Percentiles rank a stretch among this genome's conserved stretches.
phyloP scores from a whole-genome alignment of 208 protist species.

The Acanthamoeba healyi region DNA sequence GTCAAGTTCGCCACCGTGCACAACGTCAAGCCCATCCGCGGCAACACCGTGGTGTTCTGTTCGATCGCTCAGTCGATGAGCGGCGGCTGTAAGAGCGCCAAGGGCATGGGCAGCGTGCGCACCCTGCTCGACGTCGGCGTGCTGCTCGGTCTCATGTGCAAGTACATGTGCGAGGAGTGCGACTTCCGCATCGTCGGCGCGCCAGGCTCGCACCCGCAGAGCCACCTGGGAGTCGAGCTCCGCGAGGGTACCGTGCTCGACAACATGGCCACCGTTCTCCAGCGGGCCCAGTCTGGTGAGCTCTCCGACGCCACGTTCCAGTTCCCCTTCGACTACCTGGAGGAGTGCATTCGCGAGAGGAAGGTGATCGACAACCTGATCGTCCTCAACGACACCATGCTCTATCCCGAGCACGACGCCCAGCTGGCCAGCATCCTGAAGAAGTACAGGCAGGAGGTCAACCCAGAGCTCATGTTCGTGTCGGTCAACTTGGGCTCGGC shows the following conservation, averaged over 20 bases:
- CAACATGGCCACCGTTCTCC: slow-evolving; percentile 77
- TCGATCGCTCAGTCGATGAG: slow-evolving; percentile 85
- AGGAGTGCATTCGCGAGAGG: not conserved
- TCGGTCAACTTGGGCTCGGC: slow-evolving; percentile 86
- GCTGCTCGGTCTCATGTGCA: slow-evolving; percentile 93
- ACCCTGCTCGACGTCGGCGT: slow-evolving; percentile 90
- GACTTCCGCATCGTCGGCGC: slow-evolving; percentile 80
- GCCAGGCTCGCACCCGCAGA: not conserved
- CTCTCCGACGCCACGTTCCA: slow-evolving; percentile 3
- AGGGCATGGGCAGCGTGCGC: slow-evolving; percentile 50
- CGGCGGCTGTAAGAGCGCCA: slow-evolving; percentile 48
- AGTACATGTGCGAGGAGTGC: slow-evolving; percentile 93
- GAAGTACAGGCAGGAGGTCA: slow-evolving; percentile 93
- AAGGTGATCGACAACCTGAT: slow-evolving; percentile 79
- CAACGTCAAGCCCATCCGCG: slow-evolving; percentile 95
- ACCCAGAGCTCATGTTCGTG: slow-evolving; percentile 94
- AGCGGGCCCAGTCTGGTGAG: not conserved
- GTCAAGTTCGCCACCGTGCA: slow-evolving; percentile 91
- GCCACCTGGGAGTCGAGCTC: slow-evolving; percentile 66
- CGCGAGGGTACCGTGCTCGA: slow-evolving; percentile 76
- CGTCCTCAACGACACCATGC: slow-evolving; percentile 71
- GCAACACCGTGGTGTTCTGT: slow-evolving; percentile 92
- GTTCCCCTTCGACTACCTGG: slow-evolving; percentile 76
- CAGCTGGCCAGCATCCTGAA: slow-evolving; percentile 87
- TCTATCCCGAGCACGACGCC: slow-evolving; percentile 31